phyloP scores from a whole-genome alignment of 306 rosid genomes.

The Sesbania bispinosa region DNA sequence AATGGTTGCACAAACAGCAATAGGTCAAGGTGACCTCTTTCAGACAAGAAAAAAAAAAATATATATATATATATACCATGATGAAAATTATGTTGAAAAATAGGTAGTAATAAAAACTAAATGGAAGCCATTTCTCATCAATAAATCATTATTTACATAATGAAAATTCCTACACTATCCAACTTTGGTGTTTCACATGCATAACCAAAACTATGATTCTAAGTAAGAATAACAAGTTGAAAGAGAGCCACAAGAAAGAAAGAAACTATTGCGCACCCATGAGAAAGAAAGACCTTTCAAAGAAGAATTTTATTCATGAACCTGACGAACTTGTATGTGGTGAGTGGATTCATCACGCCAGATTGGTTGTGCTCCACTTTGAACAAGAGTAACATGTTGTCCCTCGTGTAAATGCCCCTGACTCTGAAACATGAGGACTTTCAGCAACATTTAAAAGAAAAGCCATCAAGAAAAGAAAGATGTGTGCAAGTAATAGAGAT shows the following conservation, averaged over 20 bases:
- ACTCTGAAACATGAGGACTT: slow-evolving; percentile 43
- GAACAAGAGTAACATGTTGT: slow-evolving; percentile 79
- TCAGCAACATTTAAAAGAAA: slow-evolving; percentile 15
- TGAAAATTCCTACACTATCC: slow-evolving; percentile 1
- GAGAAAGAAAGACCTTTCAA: slow-evolving; percentile 14
- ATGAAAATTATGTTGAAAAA: not conserved
- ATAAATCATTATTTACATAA: not conserved
- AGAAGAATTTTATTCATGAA: slow-evolving; percentile 49
- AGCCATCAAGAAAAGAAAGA: not conserved
- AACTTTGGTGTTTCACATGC: slow-evolving; percentile 13
- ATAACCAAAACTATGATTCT: slow-evolving; percentile 11
- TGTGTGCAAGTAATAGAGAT: not conserved
- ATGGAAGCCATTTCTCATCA: slow-evolving; percentile 5
- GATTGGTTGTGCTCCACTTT: slow-evolving; percentile 95
- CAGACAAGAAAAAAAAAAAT: slow-evolving; percentile 21
- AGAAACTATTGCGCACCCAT: not conserved
- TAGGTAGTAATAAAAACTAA: not conserved
- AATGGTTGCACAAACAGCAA: not conserved
- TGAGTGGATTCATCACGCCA: slow-evolving; percentile 92
- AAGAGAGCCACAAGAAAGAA: not conserved
- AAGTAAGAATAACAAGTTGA: not conserved
- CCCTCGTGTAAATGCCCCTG: slow-evolving; percentile 66
- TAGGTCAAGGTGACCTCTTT: not conserved
- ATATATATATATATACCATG: no score
- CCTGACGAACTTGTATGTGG: slow-evolving; percentile 87